phyloP scores from a whole-genome alignment of 345 rosid species.

The Gossypium longicalyx region DNA sequence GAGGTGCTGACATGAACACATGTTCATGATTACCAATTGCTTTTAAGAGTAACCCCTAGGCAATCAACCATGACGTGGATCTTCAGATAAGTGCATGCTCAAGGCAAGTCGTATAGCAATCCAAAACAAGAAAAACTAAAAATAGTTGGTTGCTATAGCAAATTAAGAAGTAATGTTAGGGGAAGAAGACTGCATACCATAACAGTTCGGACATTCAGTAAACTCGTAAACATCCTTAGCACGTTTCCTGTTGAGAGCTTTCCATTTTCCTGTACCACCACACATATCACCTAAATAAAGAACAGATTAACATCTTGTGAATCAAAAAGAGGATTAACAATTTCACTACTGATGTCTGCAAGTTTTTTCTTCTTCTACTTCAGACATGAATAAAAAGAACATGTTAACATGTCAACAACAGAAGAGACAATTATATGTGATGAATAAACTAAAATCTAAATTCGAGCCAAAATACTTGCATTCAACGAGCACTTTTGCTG shows the following conservation, averaged over 20 bases:
- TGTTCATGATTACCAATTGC: too few relatives aligned
- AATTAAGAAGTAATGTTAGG: neutral
- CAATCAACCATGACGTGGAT: neutral
- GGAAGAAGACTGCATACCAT: constrained; percentile 44
- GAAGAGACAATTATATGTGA: neutral
- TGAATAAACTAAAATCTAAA: neutral
- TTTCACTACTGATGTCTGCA: neutral
- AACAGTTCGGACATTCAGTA: constrained; percentile 93
- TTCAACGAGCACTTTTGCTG: neutral
- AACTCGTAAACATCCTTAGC: constrained; percentile 96
- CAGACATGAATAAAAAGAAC: neutral
- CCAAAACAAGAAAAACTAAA: neutral
- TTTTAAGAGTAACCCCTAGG: neutral
- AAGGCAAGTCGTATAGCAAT: neutral
- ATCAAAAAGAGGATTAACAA: neutral
- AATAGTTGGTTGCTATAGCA: neutral
- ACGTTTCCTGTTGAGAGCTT: constrained; percentile 89
- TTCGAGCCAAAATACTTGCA: neutral
- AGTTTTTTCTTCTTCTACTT: neutral
- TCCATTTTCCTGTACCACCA: constrained; percentile 99
- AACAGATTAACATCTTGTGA: constrained; percentile 15
- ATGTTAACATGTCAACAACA: neutral
- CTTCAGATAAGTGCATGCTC: neutral
- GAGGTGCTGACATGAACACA: neutral
- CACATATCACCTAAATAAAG: constrained; percentile 86